Evolutionary conservation across 495 filamentous ascomycete species (phyloP), one percentile per base, ranked within the genome.

Genomic region (Neurospora tetrasperma): DNA sequence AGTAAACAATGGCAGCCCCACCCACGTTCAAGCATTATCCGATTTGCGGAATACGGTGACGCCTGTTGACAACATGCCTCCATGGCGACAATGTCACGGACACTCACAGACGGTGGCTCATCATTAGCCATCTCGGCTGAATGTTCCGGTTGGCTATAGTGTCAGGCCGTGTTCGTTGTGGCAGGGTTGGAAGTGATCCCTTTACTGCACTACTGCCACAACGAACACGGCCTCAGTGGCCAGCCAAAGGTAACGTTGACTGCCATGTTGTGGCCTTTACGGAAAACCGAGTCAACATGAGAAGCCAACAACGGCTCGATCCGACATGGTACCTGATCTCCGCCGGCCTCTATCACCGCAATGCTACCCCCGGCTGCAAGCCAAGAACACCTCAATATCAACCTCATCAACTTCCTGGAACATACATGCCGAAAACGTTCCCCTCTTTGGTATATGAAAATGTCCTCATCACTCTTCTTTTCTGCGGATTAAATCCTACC

Each of bases 121-220:
- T 44, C 59, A 79, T 80, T 80, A 79, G 76, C 79, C 79, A 76
- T 43, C 39, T 71, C 79, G 79, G 79, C 74, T 79, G 77, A 80
- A 79, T 80, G n/a, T 42, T 41, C 44, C 39, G 27, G 43, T 42
- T 41, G 69, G 46, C 41, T 39, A 72, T n/a, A n/a, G n/a, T n/a
- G n/a, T n/a, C n/a, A n/a, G n/a, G n/a, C n/a, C n/a, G n/a, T n/a
- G n/a, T n/a, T n/a, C n/a, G n/a, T n/a, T n/a, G n/a, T n/a, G n/a
- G n/a, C n/a, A n/a, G n/a, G n/a, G n/a, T n/a, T n/a, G n/a, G n/a
- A n/a, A n/a, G n/a, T n/a, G n/a, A n/a, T n/a, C n/a, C n/a, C n/a
- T n/a, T n/a, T n/a, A n/a, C n/a, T n/a, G n/a, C n/a, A n/a, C n/a
- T n/a, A n/a, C n/a, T n/a, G n/a, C n/a, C n/a, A n/a, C n/a, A n/a